phyloP scores from a whole-genome alignment of 2,329 filamentous ascomycete genomes.

The Pseudocercospora fuligena region DNA sequence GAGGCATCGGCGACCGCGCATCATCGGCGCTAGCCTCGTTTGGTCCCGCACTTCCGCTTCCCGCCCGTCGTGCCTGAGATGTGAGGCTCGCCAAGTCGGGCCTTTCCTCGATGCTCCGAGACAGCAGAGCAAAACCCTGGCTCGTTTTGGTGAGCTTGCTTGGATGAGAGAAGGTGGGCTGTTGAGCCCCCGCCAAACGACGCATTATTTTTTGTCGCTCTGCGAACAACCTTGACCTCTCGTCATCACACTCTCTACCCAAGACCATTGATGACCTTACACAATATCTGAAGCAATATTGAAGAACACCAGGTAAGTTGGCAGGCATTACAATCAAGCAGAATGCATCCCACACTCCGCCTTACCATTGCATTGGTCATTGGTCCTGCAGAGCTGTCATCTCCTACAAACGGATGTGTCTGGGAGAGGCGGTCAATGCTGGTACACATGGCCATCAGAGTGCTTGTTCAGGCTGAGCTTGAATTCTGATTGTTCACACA shows the following conservation, averaged over 20 bases:
- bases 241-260: neutral
- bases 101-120: neutral
- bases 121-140: neutral
- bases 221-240: neutral
- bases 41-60: neutral
- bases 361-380: slow-evolving; percentile 1
- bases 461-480: neutral
- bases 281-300: neutral
- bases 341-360: slow-evolving; percentile 4
- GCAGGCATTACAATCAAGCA: neutral
- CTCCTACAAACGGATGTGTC: neutral
- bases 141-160: slow-evolving; percentile 1
- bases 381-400: neutral
- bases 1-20: slow-evolving; percentile 8
- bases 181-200: slow-evolving; percentile 1
- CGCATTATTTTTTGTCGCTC: slow-evolving; percentile 8
- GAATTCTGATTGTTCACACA: neutral
- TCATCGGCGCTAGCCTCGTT: neutral
- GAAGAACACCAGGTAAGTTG: neutral
- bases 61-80: neutral
- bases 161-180: slow-evolving; percentile 1
- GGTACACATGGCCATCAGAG: neutral
- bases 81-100: neutral
- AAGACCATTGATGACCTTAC: neutral
- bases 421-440: slow-evolving; percentile 1